Conservation (phyloP, 1,284 basidiomycete species). For the Ustilago crameri region DNA sequence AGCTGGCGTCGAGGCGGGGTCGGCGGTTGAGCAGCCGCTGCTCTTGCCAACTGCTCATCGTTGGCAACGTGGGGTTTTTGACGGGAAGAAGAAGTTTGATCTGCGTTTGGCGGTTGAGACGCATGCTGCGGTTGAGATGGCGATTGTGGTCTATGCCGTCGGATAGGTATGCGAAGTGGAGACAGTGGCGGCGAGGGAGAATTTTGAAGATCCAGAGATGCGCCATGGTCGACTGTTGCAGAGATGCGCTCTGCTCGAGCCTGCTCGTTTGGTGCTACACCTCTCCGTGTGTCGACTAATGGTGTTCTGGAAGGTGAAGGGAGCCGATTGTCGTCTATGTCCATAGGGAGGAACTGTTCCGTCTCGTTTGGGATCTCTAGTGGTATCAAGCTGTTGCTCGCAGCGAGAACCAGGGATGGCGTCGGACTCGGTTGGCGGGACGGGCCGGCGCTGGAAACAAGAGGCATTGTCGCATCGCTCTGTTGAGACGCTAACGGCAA, state of each 20-base stretch:
- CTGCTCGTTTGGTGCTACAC: too few species aligned
- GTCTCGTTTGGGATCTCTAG: background rate
- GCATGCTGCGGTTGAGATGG: constrained; percentile 7
- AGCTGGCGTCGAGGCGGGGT: constrained; percentile 54
- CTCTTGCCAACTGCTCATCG: constrained; percentile 29
- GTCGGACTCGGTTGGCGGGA: constrained; percentile 1
- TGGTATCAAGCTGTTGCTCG: background rate
- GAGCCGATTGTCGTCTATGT: background rate
- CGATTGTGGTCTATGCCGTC: background rate
- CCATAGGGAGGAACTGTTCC: background rate
- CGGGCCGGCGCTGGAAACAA: background rate
- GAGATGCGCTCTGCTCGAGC: too few species aligned
- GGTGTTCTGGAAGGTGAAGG: background rate
- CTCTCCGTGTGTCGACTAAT: too few species aligned
- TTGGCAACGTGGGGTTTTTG: background rate
- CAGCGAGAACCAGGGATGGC: background rate
- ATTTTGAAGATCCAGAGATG: background rate
- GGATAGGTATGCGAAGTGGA: constrained; percentile 21
- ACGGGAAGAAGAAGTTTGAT: background rate
- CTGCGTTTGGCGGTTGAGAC: background rate
- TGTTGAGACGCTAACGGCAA: background rate
- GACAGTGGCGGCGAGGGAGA: constrained; percentile 13
- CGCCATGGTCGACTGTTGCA: background rate
- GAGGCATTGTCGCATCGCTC: constrained; percentile 15
- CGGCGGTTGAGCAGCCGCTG: constrained; percentile 35